A percentile compares a stretch with the other conserved stretches of the same genome.
Conservation (phyloP, 2,329 filamentous ascomycete genomes). For the Fusarium floridanum region DNA sequence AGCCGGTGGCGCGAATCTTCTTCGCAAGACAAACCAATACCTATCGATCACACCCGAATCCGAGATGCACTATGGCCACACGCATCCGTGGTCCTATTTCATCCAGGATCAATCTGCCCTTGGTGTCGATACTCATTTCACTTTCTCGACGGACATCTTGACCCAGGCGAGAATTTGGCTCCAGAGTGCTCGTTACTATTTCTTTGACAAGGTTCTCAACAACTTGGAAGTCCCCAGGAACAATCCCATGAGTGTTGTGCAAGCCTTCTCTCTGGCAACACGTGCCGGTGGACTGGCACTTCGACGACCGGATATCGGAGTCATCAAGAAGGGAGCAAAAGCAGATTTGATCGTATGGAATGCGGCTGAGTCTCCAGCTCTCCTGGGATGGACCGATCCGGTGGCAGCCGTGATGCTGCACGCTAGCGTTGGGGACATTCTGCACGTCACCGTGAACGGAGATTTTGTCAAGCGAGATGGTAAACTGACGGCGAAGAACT, state of each 20-base stretch:
- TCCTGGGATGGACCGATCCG: conserved; percentile 68
- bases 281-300: conserved; percentile 65
- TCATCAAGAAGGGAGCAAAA: conserved; percentile 63
- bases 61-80: conserved; percentile 70
- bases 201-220: conserved; percentile 55
- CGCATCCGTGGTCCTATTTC: conserved; percentile 57
- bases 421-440: conserved; percentile 64
- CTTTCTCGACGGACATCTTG: conserved; percentile 63
- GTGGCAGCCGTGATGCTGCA: conserved; percentile 69
- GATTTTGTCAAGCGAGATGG: conserved; percentile 57
- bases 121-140: conserved; percentile 67
- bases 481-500: conserved; percentile 49
- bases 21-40: conserved; percentile 64
- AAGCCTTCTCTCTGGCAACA: conserved; percentile 69
- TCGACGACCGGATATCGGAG: conserved; percentile 63
- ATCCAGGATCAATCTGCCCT: conserved; percentile 65
- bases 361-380: conserved; percentile 58
- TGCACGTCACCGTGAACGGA: conserved; percentile 61
- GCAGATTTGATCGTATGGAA: conserved; percentile 68
- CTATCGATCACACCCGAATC: conserved; percentile 70
- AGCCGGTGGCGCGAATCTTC: conserved; percentile 53
- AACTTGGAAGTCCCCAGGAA: conserved; percentile 58
- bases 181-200: conserved; percentile 57
- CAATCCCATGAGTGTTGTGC: conserved; percentile 65
- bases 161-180: conserved; percentile 68